Percentiles rank a stretch among this genome's conserved stretches.
phyloP scores from a whole-genome alignment of 2,329 filamentous ascomycete genomes.

The Trichoderma oligosporum region DNA sequence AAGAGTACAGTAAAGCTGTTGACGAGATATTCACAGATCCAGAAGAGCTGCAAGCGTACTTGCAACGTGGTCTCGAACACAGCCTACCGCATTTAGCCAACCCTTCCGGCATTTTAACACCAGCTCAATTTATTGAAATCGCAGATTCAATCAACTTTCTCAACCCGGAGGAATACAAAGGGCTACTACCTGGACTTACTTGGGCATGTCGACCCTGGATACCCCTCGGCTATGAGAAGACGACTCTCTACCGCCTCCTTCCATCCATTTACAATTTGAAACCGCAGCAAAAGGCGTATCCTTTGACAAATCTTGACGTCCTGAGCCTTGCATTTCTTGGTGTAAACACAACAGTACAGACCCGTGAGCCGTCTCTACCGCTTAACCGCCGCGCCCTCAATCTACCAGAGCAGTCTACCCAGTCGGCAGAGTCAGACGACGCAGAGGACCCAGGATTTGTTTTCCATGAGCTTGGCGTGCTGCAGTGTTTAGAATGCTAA shows the following conservation, averaged over 20 bases:
- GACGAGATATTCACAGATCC: neutral
- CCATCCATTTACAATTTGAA: neutral
- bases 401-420: slow-evolving; percentile 8
- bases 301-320: neutral
- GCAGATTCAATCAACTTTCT: slow-evolving; percentile 5
- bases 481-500: slow-evolving; percentile 7
- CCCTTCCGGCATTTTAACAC: neutral
- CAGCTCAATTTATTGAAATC: slow-evolving; percentile 1
- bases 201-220: slow-evolving; percentile 8
- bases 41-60: neutral
- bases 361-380: neutral
- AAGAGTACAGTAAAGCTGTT: neutral
- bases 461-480: slow-evolving; percentile 10
- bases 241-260: slow-evolving; percentile 8
- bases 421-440: slow-evolving; percentile 2
- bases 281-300: neutral
- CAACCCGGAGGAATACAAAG: neutral
- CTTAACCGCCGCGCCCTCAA: neutral
- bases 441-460: slow-evolving; percentile 7
- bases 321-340: neutral
- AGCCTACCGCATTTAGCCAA: neutral
- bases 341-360: neutral
- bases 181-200: slow-evolving; percentile 1
- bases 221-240: slow-evolving; percentile 2
- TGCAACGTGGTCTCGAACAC: neutral